Conservation (phyloP, 805 yeast species). For the Middelhovenomyces tepae region DNA sequence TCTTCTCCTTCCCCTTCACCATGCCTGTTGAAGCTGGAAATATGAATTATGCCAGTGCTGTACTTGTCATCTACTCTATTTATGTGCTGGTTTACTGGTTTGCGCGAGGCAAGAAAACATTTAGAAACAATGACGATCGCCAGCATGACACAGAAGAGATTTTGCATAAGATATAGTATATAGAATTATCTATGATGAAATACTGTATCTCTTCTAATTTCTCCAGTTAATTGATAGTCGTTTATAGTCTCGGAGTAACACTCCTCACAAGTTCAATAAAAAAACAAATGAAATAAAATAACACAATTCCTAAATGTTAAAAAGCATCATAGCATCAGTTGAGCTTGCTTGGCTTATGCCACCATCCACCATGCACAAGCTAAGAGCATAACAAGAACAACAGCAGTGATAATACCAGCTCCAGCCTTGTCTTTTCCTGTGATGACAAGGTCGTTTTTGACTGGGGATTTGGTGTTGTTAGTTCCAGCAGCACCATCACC, state of each 20-base stretch:
- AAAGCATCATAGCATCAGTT: too few species aligned
- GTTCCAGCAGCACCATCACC: slow-evolving; percentile 69
- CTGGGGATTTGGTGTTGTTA: slow-evolving; percentile 19
- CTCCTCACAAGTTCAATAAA: too few species aligned
- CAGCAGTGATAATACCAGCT: slow-evolving; percentile 79
- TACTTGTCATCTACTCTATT: slow-evolving; percentile 37
- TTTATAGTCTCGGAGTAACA: too few species aligned
- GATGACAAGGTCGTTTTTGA: slow-evolving; percentile 30
- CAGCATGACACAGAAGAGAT: too few species aligned
- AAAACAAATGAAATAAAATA: too few species aligned
- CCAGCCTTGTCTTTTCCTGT: slow-evolving; percentile 70
- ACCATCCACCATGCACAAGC: slow-evolving; percentile 77
- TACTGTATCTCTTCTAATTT: too few species aligned
- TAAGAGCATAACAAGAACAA: slow-evolving; percentile 49
- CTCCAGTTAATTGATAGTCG: too few species aligned
- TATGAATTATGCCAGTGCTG: slow-evolving; percentile 59
- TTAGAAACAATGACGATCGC: slow-evolving; percentile 1
- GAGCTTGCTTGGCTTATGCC: slow-evolving; percentile 14
- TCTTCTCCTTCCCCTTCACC: slow-evolving; percentile 55
- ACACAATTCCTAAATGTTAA: too few species aligned
- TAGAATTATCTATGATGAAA: too few species aligned
- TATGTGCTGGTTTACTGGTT: slow-evolving; percentile 49
- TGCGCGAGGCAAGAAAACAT: slow-evolving; percentile 18
- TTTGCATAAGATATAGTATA: too few species aligned
- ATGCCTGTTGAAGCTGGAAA: slow-evolving; percentile 50